Evolutionary conservation across 345 rosid species (phyloP).

Genomic region (Boechera stricta): DNA sequence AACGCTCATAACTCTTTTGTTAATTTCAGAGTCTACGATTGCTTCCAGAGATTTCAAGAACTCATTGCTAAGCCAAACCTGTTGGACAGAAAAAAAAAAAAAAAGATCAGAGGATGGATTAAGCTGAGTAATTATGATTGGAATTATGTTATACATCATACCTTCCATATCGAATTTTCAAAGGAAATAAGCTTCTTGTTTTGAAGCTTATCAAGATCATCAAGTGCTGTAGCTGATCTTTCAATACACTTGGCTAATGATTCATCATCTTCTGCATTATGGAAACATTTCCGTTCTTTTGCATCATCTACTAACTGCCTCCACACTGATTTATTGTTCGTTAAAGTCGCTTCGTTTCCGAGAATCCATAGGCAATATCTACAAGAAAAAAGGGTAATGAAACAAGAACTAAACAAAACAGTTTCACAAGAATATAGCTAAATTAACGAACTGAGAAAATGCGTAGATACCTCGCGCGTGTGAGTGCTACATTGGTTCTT

Average conservation of each 20-base stretch:
- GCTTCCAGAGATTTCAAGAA: conserved; percentile 40
- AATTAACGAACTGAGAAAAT: not conserved
- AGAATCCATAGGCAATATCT: conserved; percentile 58
- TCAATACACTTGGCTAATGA: conserved; percentile 40
- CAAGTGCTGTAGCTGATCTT: conserved; percentile 38
- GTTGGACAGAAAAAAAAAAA: not conserved
- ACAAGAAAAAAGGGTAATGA: not conserved
- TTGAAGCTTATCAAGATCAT: conserved; percentile 37
- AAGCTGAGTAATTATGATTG: not conserved
- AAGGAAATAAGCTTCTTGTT: conserved; percentile 36
- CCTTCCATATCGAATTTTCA: conserved; percentile 49
- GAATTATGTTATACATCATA: not conserved
- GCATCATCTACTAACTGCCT: conserved; percentile 47
- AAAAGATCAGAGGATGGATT: not conserved
- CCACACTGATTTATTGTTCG: conserved; percentile 50
- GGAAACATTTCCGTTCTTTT: conserved; percentile 43
- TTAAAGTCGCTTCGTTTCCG: conserved; percentile 52
- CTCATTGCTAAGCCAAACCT: conserved; percentile 46
- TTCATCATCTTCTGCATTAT: conserved; percentile 48
- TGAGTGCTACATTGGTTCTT: conserved; percentile 53
- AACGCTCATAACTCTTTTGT: conserved; percentile 28
- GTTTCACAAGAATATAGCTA: not conserved
- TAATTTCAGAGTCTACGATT: conserved; percentile 23
- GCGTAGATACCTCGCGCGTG: conserved; percentile 51
- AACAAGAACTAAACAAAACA: not conserved